Conservation (phyloP, 1,284 basidiomycete species). For the Trichosporon coremiiforme region DNA sequence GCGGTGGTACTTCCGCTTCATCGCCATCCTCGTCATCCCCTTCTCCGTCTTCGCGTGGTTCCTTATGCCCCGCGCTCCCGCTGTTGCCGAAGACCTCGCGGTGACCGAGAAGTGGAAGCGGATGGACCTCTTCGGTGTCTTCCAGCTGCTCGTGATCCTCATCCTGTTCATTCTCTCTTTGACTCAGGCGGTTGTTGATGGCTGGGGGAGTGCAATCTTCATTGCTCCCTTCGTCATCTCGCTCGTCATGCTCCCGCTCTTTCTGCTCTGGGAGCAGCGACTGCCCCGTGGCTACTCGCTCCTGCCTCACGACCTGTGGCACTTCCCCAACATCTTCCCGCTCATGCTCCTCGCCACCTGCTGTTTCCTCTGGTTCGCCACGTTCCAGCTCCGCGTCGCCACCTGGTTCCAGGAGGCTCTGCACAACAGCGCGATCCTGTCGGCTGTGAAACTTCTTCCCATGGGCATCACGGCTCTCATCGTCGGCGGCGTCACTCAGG, state of each 20-base stretch:
- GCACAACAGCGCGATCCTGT: slow-evolving; percentile 47
- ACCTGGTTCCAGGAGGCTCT: slow-evolving; percentile 53
- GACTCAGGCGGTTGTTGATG: slow-evolving; percentile 48
- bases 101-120: slow-evolving; percentile 50
- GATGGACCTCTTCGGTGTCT: slow-evolving; percentile 53
- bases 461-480: slow-evolving; percentile 52
- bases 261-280: slow-evolving; percentile 40
- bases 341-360: slow-evolving; percentile 49
- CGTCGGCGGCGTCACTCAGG: slow-evolving; percentile 44
- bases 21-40: slow-evolving; percentile 45
- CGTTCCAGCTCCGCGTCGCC: slow-evolving; percentile 50
- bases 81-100: slow-evolving; percentile 47
- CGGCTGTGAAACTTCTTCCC: slow-evolving; percentile 50
- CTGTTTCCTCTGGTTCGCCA: slow-evolving; percentile 41
- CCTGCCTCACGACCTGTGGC: slow-evolving; percentile 52
- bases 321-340: slow-evolving; percentile 52
- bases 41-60: slow-evolving; percentile 45
- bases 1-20: slow-evolving; percentile 55
- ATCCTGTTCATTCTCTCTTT: slow-evolving; percentile 54
- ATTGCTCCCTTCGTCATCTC: slow-evolving; percentile 50
- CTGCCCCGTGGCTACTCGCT: slow-evolving; percentile 48
- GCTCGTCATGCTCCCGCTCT: slow-evolving; percentile 30
- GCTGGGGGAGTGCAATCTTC: slow-evolving; percentile 51
- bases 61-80: slow-evolving; percentile 48
- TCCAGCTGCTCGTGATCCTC: slow-evolving; percentile 44